Percentiles rank a stretch among this genome's conserved stretches.
Evolutionary conservation across 2,329 filamentous ascomycete genomes (phyloP).

Genomic region (Penicillium sp.): DNA sequence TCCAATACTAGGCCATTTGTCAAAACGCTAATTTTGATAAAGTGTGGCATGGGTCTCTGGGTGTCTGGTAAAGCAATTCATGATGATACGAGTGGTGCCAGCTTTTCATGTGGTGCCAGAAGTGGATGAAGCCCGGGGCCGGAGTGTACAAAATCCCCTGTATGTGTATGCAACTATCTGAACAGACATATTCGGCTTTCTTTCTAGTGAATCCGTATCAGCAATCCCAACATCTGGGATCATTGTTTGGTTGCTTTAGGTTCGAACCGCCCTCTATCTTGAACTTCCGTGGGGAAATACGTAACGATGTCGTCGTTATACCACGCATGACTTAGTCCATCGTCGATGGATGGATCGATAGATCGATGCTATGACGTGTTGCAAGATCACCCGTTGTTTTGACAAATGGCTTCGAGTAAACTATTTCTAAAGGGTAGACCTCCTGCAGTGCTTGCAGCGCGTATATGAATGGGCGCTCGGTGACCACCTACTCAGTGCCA

Average conservation of each 20-base stretch:
- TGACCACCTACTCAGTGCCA: not conserved
- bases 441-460: not conserved
- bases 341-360: not conserved
- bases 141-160: not conserved
- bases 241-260: too few relatives aligned
- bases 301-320: not conserved
- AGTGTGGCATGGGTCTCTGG: slow-evolving; percentile 23
- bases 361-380: slow-evolving; percentile 1
- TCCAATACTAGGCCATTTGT: fast-evolving
- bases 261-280: not conserved
- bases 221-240: too few relatives aligned
- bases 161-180: not conserved
- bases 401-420: too few relatives aligned
- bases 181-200: not conserved
- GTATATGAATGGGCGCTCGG: not conserved
- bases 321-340: not conserved
- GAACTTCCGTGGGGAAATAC: not conserved
- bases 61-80: slow-evolving; percentile 20
- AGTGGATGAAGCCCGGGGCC: not conserved
- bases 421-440: not conserved
- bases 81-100: slow-evolving; percentile 8
- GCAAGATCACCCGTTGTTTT: not conserved
- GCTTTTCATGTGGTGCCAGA: slow-evolving; percentile 14
- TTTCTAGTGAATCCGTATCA: not conserved
- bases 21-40: not conserved